Percentiles rank a stretch among this genome's conserved stretches.
Evolutionary conservation across 164 flowering plant genomes (phyloP).

Genomic region (Akebia trifoliata): DNA sequence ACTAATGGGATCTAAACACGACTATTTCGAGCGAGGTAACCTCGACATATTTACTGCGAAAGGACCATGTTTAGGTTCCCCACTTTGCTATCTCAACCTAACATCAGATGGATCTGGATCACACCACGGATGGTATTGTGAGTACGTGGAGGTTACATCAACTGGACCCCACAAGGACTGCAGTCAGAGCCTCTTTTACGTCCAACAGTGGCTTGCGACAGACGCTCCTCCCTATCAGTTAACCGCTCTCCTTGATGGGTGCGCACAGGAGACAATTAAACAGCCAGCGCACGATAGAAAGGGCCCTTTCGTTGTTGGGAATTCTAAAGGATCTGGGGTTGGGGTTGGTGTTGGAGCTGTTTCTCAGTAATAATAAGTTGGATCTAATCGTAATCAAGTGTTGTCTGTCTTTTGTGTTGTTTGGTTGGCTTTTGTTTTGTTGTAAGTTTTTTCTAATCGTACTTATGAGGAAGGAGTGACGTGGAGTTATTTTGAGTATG

Average conservation of each 20-base stretch:
- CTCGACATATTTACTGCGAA: conserved; percentile 57
- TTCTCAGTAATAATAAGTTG: no score
- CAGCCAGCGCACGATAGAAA: no score
- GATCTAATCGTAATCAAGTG: no score
- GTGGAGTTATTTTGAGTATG: no score
- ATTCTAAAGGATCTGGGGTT: neutral
- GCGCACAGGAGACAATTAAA: neutral
- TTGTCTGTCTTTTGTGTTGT: no score
- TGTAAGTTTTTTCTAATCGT: no score
- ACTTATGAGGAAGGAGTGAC: no score
- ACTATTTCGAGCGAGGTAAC: conserved; percentile 64
- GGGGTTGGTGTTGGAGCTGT: no score
- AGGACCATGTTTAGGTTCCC: conserved; percentile 42
- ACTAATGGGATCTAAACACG: conserved; percentile 44
- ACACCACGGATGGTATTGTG: conserved; percentile 63
- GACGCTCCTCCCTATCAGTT: conserved; percentile 49
- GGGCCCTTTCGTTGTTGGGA: no score
- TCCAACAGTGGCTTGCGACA: conserved; percentile 54
- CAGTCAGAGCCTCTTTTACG: conserved; percentile 37
- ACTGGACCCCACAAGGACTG: conserved; percentile 53
- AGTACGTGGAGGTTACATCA: conserved; percentile 57
- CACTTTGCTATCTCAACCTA: conserved; percentile 50
- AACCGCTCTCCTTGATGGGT: conserved; percentile 37
- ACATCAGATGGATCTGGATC: conserved; percentile 59
- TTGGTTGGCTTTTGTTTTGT: no score